Conservation (phyloP, 768 basidiomycete species). For the Termitomyces sp. region DNA sequence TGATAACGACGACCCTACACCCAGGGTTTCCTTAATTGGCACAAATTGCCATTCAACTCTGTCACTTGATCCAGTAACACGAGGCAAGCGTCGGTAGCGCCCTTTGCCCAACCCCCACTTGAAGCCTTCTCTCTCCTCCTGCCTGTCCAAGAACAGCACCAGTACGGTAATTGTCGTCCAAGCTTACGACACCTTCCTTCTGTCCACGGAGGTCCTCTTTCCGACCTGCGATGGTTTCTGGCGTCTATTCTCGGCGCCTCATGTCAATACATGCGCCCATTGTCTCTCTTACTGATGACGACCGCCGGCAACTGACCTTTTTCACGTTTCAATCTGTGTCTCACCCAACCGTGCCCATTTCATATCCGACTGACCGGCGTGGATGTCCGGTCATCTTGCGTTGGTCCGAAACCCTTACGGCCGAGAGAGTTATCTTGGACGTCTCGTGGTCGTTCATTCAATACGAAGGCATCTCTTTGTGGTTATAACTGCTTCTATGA, state of each 20-base stretch:
- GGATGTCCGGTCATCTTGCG: neutral
- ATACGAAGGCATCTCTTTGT: neutral
- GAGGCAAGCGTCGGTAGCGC: slow-evolving; percentile 29
- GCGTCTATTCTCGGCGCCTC: no score
- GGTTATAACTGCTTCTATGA: neutral
- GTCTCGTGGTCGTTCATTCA: neutral
- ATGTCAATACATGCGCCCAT: no score
- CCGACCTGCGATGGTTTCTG: neutral
- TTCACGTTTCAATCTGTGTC: slow-evolving; percentile 9
- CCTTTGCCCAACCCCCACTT: slow-evolving; percentile 31
- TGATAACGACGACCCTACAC: slow-evolving; percentile 17
- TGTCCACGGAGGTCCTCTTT: neutral
- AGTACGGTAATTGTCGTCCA: neutral
- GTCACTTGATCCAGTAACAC: slow-evolving; percentile 24
- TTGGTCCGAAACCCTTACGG: neutral
- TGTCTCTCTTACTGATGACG: neutral
- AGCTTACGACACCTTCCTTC: neutral
- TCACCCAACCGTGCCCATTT: slow-evolving; percentile 5
- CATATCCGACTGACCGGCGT: slow-evolving; percentile 6
- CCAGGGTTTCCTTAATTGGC: slow-evolving; percentile 10
- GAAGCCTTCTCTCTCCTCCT: slow-evolving; percentile 15
- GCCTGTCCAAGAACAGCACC: neutral
- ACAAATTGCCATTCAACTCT: neutral
- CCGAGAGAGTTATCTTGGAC: slow-evolving; percentile 2
- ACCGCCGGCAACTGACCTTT: neutral